phyloP scores from a whole-genome alignment of 352 stramenopile species.

The Globisporangium megalacanthum region DNA sequence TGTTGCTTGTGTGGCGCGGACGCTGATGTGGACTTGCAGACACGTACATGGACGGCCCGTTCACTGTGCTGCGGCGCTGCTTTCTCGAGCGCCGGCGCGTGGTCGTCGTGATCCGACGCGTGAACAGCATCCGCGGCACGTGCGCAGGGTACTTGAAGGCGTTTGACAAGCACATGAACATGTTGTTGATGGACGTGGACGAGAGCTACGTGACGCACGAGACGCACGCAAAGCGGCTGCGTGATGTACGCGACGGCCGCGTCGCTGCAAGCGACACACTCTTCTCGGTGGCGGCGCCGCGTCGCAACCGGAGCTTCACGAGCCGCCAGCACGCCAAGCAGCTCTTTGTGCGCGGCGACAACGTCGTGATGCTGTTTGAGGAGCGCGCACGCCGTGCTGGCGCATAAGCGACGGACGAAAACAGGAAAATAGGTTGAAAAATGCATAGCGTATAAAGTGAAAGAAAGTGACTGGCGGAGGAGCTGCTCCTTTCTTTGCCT shows the following conservation, averaged over 20 bases:
- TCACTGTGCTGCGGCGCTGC: slow-evolving; percentile 75
- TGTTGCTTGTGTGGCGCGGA: too few species aligned
- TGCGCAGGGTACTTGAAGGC: slow-evolving; percentile 89
- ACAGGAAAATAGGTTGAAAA: too few species aligned
- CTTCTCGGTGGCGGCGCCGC: slow-evolving; percentile 41
- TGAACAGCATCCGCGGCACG: slow-evolving; percentile 90
- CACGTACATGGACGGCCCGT: slow-evolving; percentile 78
- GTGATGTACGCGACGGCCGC: slow-evolving; percentile 27
- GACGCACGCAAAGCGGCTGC: slow-evolving; percentile 25
- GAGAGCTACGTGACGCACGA: slow-evolving; percentile 54
- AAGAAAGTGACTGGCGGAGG: too few species aligned
- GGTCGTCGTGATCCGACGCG: slow-evolving; percentile 82
- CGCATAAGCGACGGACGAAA: background rate
- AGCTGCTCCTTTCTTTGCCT: too few species aligned
- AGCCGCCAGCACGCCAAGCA: slow-evolving; percentile 66
- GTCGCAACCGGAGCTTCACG: slow-evolving; percentile 37
- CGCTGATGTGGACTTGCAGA: slow-evolving; percentile 17
- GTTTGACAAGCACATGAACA: slow-evolving; percentile 95
- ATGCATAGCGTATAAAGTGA: too few species aligned
- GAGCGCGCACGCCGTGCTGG: background rate
- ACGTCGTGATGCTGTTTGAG: slow-evolving; percentile 60
- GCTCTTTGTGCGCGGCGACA: slow-evolving; percentile 91
- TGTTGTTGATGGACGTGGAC: slow-evolving; percentile 89
- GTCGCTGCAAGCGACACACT: slow-evolving; percentile 18
- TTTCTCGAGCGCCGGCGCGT: slow-evolving; percentile 78